These are phyloP conservation scores for Aspergillus bombycis DNA, from an alignment of 2,329 filamentous ascomycete species.

Conservation along the genomic window DNA sequence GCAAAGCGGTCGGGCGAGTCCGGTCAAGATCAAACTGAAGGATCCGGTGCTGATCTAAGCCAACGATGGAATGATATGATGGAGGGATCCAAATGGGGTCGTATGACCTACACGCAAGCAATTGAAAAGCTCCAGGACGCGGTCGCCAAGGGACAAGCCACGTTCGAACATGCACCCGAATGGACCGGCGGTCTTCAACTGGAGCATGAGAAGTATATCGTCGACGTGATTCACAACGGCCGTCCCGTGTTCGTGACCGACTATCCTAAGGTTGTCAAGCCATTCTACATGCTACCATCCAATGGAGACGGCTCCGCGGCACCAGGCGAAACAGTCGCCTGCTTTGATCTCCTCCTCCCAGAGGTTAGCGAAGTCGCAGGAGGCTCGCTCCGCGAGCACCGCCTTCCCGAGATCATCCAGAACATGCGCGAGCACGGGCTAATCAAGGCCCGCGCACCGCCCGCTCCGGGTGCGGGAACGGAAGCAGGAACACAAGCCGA, in stretches of 20 bases:
- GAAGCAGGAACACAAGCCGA: slow-evolving; percentile 12
- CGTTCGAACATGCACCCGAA: slow-evolving; percentile 69
- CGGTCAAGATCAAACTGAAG: slow-evolving; percentile 38
- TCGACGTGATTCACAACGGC: slow-evolving; percentile 64
- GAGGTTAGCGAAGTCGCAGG: slow-evolving; percentile 85
- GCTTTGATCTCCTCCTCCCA: slow-evolving; percentile 87
- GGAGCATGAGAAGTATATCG: slow-evolving; percentile 90
- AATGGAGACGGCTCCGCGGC: slow-evolving; percentile 16
- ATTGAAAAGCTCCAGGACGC: slow-evolving; percentile 69
- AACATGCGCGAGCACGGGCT: slow-evolving; percentile 74
- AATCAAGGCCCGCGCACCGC: slow-evolving; percentile 35
- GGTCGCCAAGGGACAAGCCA: slow-evolving; percentile 49
- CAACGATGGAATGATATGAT: slow-evolving; percentile 74
- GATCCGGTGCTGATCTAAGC: slow-evolving; percentile 55
- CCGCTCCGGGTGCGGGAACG: not conserved
- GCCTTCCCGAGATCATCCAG: slow-evolving; percentile 65
- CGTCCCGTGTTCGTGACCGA: slow-evolving; percentile 87
- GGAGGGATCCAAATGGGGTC: slow-evolving; percentile 65
- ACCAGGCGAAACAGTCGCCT: slow-evolving; percentile 68
- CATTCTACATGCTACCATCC: slow-evolving; percentile 82
- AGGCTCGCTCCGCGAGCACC: slow-evolving; percentile 86
- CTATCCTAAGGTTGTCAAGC: slow-evolving; percentile 86
- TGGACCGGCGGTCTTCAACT: slow-evolving; percentile 80
- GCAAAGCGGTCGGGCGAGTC: slow-evolving; percentile 48
- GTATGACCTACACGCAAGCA: slow-evolving; percentile 80